phyloP scores from a whole-genome alignment of 768 basidiomycete genomes.

The Trametes coccinea region DNA sequence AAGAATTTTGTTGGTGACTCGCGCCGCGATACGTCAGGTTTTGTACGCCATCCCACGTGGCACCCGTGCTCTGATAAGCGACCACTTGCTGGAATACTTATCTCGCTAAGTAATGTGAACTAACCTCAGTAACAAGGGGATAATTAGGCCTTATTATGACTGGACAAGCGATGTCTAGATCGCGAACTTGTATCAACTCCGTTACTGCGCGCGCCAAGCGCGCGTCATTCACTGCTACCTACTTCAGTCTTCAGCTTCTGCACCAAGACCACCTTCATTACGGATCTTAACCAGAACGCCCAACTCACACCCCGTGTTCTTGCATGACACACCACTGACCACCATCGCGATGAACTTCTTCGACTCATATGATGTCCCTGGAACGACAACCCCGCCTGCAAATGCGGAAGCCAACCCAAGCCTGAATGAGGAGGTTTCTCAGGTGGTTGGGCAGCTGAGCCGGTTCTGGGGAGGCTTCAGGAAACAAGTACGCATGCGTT shows the following conservation, averaged over 20 bases:
- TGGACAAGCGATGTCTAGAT: no score
- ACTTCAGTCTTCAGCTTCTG: no score
- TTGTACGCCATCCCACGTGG: conserved; percentile 16
- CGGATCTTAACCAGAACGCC: not conserved
- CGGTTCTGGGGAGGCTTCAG: conserved; percentile 90
- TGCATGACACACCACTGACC: conserved; percentile 8
- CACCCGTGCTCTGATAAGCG: not conserved
- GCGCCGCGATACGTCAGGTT: conserved; percentile 16
- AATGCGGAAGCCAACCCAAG: conserved; percentile 48
- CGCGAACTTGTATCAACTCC: no score
- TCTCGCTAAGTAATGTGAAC: no score
- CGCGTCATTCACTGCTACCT: no score
- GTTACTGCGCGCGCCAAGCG: not conserved
- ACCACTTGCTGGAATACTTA: not conserved
- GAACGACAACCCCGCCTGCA: conserved; percentile 49
- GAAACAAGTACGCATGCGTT: conserved; percentile 64
- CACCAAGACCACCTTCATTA: not conserved
- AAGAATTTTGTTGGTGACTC: conserved; percentile 22
- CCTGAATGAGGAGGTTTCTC: conserved; percentile 84
- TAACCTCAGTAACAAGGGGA: no score
- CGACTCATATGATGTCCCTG: conserved; percentile 63
- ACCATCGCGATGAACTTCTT: conserved; percentile 63
- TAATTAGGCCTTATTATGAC: no score
- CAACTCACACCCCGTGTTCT: not conserved
- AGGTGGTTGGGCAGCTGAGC: conserved; percentile 85